phyloP scores from a whole-genome alignment of 495 filamentous ascomycete genomes.

The Staphylotrichum longicolle region DNA sequence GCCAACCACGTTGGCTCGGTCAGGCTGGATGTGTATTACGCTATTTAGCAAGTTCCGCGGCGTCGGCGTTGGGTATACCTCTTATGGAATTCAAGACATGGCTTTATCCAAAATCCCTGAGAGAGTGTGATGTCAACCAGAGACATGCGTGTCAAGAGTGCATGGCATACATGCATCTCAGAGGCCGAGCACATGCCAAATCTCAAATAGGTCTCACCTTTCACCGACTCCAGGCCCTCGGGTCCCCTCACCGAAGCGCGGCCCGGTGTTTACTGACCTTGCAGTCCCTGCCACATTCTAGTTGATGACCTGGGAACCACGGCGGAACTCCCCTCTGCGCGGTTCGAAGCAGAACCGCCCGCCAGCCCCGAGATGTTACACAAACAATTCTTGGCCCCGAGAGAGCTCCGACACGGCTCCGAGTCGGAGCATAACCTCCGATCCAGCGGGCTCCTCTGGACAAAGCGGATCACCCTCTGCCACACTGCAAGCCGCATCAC shows the following conservation, averaged over 20 bases:
- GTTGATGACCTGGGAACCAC: too few relatives aligned
- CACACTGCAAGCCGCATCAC: too few relatives aligned
- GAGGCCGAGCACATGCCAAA: background rate
- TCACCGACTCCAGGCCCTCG: background rate
- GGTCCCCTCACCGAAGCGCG: background rate
- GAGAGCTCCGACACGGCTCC: too few relatives aligned
- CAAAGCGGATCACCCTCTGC: too few relatives aligned
- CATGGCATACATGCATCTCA: background rate
- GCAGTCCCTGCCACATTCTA: too few relatives aligned
- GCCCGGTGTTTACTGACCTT: too few relatives aligned
- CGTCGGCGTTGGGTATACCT: background rate
- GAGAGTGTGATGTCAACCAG: background rate
- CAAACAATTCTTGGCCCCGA: too few relatives aligned
- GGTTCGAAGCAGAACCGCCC: too few relatives aligned
- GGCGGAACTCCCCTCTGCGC: too few relatives aligned
- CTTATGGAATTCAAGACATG: background rate
- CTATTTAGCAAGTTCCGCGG: slow-evolving; percentile 42
- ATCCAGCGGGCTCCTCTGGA: too few relatives aligned
- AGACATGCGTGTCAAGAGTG: slow-evolving; percentile 3
- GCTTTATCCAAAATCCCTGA: background rate
- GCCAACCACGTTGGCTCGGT: slow-evolving; percentile 54
- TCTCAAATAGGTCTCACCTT: background rate
- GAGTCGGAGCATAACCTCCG: too few relatives aligned
- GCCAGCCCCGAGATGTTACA: too few relatives aligned
- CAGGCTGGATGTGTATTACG: slow-evolving; percentile 63